phyloP scores from a whole-genome alignment of 1,139 yeast species.

The Zygoascus hellenicus region DNA sequence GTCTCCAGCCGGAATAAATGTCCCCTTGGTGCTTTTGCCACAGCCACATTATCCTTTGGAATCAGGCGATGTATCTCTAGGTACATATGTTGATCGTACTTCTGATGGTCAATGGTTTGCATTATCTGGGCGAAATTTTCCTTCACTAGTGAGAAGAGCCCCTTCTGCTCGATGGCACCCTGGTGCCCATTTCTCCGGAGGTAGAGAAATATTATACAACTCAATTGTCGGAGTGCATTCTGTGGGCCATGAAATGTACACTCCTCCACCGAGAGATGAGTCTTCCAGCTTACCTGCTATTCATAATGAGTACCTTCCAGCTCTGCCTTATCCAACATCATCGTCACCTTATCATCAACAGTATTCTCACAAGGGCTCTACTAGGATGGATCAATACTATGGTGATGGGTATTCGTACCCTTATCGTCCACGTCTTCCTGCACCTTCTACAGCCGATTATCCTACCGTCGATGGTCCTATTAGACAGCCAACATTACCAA shows the following conservation, averaged over 20 bases:
- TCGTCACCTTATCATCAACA: background rate
- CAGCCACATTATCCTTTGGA: slow-evolving; percentile 31
- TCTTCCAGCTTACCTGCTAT: background rate
- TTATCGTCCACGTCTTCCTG: slow-evolving; percentile 1
- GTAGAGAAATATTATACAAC: slow-evolving; percentile 16
- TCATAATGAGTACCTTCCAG: slow-evolving; percentile 7
- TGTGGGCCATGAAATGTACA: slow-evolving; percentile 6
- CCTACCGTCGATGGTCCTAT: background rate
- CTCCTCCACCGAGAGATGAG: background rate
- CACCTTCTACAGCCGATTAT: slow-evolving; percentile 1
- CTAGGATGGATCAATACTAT: slow-evolving; percentile 2
- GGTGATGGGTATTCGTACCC: slow-evolving; percentile 3
- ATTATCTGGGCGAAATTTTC: slow-evolving; percentile 68
- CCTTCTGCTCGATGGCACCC: slow-evolving; percentile 43
- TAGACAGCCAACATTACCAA: slow-evolving; percentile 11
- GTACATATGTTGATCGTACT: slow-evolving; percentile 62
- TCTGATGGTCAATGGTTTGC: slow-evolving; percentile 79
- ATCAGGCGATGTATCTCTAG: slow-evolving; percentile 21
- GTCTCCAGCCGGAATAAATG: slow-evolving; percentile 18
- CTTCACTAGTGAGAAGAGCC: slow-evolving; percentile 75
- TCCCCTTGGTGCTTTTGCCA: slow-evolving; percentile 33
- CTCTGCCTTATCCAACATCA: slow-evolving; percentile 5
- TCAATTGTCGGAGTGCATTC: slow-evolving; percentile 37
- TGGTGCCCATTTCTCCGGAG: slow-evolving; percentile 13
- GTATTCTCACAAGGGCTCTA: too few species aligned